Conservation (phyloP, 768 basidiomycete species). For the Solioccasus polychromus region DNA sequence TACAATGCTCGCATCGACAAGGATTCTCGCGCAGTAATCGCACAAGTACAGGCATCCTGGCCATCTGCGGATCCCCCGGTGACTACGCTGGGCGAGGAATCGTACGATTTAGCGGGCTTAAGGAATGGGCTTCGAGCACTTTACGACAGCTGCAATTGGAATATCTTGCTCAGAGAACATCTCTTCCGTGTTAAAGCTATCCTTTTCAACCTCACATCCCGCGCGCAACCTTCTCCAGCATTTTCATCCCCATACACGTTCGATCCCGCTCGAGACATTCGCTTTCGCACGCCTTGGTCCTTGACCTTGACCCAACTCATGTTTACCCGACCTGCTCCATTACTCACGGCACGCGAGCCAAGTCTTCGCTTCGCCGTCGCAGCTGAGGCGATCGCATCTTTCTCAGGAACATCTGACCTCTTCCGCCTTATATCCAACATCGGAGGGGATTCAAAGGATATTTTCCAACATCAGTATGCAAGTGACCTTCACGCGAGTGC, state of each 20-base stretch:
- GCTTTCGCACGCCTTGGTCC: background rate
- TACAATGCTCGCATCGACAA: too few species aligned
- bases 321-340: slow-evolving; percentile 6
- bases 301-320: slow-evolving; percentile 1
- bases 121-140: background rate
- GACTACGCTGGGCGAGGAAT: background rate
- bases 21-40: too few species aligned
- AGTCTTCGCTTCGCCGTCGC: background rate
- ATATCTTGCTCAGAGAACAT: slow-evolving; percentile 15
- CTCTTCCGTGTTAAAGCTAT: slow-evolving; percentile 8
- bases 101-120: slow-evolving; percentile 8
- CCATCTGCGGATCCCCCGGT: slow-evolving; percentile 15
- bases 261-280: background rate
- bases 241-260: slow-evolving; percentile 6
- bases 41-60: too few species aligned
- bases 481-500: too few species aligned
- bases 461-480: too few species aligned
- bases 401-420: too few species aligned
- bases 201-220: background rate
- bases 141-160: slow-evolving; percentile 18
- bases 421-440: too few species aligned
- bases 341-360: too few species aligned
- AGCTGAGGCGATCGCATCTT: too few species aligned
- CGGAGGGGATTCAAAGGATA: too few species aligned
- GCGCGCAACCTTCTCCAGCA: background rate